Conservation (phyloP, 768 basidiomycete genomes). For the Psilocybe sp. region DNA sequence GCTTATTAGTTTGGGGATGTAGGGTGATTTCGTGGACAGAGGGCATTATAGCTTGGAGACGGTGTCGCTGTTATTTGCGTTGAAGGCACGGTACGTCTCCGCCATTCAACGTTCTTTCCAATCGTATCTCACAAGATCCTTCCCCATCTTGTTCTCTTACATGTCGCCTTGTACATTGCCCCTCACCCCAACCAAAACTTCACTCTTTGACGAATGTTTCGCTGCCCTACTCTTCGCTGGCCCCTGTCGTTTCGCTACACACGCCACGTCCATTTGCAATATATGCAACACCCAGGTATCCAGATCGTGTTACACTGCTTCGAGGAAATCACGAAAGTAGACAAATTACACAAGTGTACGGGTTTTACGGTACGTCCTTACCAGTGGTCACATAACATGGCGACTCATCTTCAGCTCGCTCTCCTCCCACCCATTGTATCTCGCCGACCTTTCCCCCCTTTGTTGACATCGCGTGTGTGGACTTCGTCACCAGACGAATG, state of each 20-base stretch:
- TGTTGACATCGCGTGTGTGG: too few species aligned
- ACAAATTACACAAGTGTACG: slow-evolving; percentile 98
- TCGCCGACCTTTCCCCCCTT: neutral
- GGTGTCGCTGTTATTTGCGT: slow-evolving; percentile 79
- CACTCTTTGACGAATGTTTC: too few species aligned
- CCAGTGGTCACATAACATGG: too few species aligned
- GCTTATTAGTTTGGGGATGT: slow-evolving; percentile 19
- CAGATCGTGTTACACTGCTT: slow-evolving; percentile 87
- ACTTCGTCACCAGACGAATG: slow-evolving; percentile 71
- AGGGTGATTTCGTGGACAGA: slow-evolving; percentile 98
- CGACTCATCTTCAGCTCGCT: too few species aligned
- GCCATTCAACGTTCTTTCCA: neutral
- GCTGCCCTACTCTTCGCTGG: too few species aligned
- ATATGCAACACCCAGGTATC: slow-evolving; percentile 56
- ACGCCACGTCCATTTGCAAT: neutral
- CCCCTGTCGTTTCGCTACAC: neutral
- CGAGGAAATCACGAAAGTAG: slow-evolving; percentile 96
- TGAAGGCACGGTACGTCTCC: slow-evolving; percentile 76
- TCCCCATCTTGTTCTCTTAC: too few species aligned
- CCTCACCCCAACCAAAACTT: too few species aligned
- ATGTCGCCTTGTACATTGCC: too few species aligned
- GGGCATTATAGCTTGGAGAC: slow-evolving; percentile 97
- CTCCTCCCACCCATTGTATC: neutral
- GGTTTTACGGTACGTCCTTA: slow-evolving; percentile 81
- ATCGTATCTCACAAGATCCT: too few species aligned